These are phyloP conservation scores for Kwoniella sp. DNA, from an alignment of 768 basidiomycete genomes.

Conservation along the genomic window DNA sequence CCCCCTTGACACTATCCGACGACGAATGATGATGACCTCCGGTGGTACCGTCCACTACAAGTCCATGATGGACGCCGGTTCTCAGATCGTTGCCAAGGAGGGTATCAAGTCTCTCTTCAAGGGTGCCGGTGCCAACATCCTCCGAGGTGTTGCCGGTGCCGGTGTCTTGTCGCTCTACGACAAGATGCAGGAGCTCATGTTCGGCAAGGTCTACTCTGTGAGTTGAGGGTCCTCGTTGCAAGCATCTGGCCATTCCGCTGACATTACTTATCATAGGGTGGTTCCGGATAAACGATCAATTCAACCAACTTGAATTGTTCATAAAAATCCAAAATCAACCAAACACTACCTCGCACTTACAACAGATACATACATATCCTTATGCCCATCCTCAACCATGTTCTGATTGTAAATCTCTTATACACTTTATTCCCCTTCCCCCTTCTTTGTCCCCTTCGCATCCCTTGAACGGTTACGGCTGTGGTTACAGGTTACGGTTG, in stretches of 20 bases:
- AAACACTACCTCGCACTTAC: constrained; percentile 24
- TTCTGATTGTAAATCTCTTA: constrained; percentile 8
- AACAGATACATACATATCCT: constrained; percentile 9
- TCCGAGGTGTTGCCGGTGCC: constrained; percentile 99
- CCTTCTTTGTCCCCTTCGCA: constrained; percentile 15
- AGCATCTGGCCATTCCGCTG: not conserved
- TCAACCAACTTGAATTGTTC: constrained; percentile 20
- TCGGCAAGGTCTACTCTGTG: constrained; percentile 99
- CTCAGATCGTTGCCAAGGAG: constrained; percentile 94
- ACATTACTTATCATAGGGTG: constrained; percentile 37
- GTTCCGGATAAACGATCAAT: constrained; percentile 50
- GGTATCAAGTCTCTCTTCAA: constrained; percentile 95
- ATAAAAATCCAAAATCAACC: constrained; percentile 3
- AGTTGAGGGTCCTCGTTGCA: constrained; percentile 56
- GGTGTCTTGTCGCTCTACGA: constrained; percentile 99
- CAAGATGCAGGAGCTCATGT: constrained; percentile 90
- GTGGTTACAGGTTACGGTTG: constrained; percentile 18
- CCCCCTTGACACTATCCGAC: constrained; percentile 66
- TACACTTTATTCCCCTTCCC: constrained; percentile 12
- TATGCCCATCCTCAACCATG: constrained; percentile 14
- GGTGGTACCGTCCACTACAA: constrained; percentile 95
- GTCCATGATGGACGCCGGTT: constrained; percentile 96
- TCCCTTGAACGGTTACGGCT: constrained; percentile 14
- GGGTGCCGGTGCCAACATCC: constrained; percentile 91
- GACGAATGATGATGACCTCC: constrained; percentile 99